Evolutionary conservation across 768 basidiomycete species (phyloP), one percentile per base, ranked within the genome.

Genomic region (Leccinum ochraceum): DNA sequence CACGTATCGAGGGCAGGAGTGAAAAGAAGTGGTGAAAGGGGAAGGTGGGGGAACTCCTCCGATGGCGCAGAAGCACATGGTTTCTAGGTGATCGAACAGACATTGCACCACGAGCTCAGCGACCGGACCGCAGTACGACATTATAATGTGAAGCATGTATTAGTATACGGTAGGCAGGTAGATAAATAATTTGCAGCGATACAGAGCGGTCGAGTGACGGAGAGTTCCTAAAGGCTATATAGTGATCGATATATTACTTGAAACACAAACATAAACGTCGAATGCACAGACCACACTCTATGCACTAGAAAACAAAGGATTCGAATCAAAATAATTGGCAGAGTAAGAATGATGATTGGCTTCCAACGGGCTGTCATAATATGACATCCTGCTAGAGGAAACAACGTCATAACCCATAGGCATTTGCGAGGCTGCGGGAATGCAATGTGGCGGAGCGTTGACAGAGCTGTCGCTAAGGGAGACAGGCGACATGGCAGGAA

Each of bases 101-200:
- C 39, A 42, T 42, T 42, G 13, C n/a, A 44, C 49, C 26, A 50
- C 3, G 51, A 8, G 53, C 26, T 28, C 37, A 54, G 49, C 59
- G 62, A 58, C 54, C 62, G 53, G 53, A 53, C 37, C 69, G 69
- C 67, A 53, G 54, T 54, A 62, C 61, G 49, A 60, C 0, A 60
- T 64, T 66, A 63, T 24, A 56, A 20, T 16, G n/a, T 46, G 44
- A 42, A 37, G 20, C 53, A 61, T 56, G 44, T 62, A 62, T 54
- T 54, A 37, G 59, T 70, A 70, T 60, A 46, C 60, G 37, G 26
- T 46, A 55, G 39, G 58, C 58, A 59, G 53, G 30, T 54, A 59
- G 54, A 69, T 69, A 71, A 60, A 73, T 67, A 71, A 44, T 37
- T 62, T 16, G 59, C 63, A 73, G 39, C 37, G 67, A 69, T 71